phyloP scores from a whole-genome alignment of 179 eudicot species.

The Carnegiea gigantea region DNA sequence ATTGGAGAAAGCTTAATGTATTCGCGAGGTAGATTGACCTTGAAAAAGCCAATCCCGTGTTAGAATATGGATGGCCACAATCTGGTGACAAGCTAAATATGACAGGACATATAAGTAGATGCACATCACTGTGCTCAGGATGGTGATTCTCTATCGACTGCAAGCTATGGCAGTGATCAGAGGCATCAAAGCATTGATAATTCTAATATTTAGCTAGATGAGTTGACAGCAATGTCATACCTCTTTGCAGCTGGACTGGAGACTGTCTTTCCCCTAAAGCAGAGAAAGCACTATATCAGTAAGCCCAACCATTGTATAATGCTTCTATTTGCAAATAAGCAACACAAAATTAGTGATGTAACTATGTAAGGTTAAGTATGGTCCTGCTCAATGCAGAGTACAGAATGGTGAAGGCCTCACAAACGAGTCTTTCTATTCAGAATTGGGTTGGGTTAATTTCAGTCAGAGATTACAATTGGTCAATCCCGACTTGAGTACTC shows the following conservation, averaged over 20 bases:
- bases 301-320: not conserved
- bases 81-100: no score
- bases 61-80: not conserved
- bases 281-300: slow-evolving; percentile 16
- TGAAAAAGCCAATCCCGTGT: slow-evolving; percentile 16
- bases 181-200: not conserved
- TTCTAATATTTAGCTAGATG: not conserved
- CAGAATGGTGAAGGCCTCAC: not conserved
- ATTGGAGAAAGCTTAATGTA: slow-evolving; percentile 80
- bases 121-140: not conserved
- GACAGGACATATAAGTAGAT: not conserved
- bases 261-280: slow-evolving; percentile 48
- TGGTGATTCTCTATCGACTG: not conserved
- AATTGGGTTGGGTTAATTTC: not conserved
- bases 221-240: slow-evolving; percentile 32
- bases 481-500: no score
- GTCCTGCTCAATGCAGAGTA: not conserved
- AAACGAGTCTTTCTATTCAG: not conserved
- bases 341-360: not conserved
- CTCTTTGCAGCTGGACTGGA: slow-evolving; percentile 55
- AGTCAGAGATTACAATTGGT: not conserved
- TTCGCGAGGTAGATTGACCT: slow-evolving; percentile 87
- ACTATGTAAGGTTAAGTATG: not conserved
- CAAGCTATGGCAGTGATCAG: not conserved
- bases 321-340: not conserved